These are phyloP conservation scores for Pseudogymnoascus sp. DNA, from an alignment of 2,329 filamentous ascomycete species.

Conservation along the genomic window DNA sequence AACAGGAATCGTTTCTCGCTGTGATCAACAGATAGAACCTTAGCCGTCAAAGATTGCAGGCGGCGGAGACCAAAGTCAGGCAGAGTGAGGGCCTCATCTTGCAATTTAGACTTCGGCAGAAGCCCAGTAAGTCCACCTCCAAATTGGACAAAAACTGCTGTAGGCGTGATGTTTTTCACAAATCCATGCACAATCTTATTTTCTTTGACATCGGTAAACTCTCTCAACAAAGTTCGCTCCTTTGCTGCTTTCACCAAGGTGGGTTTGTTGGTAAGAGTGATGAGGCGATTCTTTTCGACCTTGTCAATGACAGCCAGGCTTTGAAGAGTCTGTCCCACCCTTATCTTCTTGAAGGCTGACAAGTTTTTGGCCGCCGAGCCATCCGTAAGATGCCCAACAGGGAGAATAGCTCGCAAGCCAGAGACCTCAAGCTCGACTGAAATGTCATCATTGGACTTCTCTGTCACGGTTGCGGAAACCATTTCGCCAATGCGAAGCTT, in stretches of 20 bases:
- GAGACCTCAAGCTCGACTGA: slow-evolving; percentile 68
- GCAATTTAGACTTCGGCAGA: slow-evolving; percentile 70
- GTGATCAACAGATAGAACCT: slow-evolving; percentile 64
- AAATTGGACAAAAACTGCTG: slow-evolving; percentile 85
- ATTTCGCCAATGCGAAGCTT: slow-evolving; percentile 65
- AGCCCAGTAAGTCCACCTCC: slow-evolving; percentile 68
- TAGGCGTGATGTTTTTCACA: slow-evolving; percentile 73
- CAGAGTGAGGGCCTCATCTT: slow-evolving; percentile 58
- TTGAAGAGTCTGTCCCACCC: slow-evolving; percentile 73
- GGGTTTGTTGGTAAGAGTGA: slow-evolving; percentile 75
- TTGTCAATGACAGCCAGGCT: slow-evolving; percentile 86
- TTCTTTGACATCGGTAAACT: slow-evolving; percentile 63
- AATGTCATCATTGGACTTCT: slow-evolving; percentile 69
- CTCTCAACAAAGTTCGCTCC: slow-evolving; percentile 61
- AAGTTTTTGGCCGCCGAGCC: slow-evolving; percentile 72
- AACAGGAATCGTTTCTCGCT: slow-evolving; percentile 62
- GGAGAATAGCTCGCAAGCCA: slow-evolving; percentile 70
- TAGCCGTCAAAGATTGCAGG: slow-evolving; percentile 66
- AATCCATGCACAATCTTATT: slow-evolving; percentile 68
- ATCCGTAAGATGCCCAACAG: slow-evolving; percentile 74
- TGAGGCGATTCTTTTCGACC: slow-evolving; percentile 64
- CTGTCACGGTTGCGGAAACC: slow-evolving; percentile 71
- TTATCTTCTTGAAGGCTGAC: slow-evolving; percentile 70
- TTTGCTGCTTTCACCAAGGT: slow-evolving; percentile 70
- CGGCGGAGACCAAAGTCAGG: slow-evolving; percentile 72